These are phyloP conservation scores for Malus hybrid DNA, from an alignment of 331 rosid species.

Conservation along the genomic window DNA sequence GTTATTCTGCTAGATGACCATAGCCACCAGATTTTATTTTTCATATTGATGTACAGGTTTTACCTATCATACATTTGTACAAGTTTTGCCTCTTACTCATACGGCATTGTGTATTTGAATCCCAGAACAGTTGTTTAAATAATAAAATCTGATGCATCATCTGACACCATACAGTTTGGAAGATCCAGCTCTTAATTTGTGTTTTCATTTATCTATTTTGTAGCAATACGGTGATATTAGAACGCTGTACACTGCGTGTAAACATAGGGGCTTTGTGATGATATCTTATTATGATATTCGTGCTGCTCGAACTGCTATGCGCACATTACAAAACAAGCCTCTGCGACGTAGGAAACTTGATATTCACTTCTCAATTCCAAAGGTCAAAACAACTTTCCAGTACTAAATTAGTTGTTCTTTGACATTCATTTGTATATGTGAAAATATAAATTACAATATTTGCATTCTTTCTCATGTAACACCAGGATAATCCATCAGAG, in stretches of 20 bases:
- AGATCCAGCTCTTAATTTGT: neutral
- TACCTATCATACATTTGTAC: neutral
- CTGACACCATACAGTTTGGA: neutral
- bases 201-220: slow-evolving; percentile 6
- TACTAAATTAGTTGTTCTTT: slow-evolving; percentile 6
- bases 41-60: neutral
- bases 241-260: slow-evolving; percentile 78
- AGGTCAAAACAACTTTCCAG: slow-evolving; percentile 31
- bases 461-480: neutral
- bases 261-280: slow-evolving; percentile 89
- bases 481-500: slow-evolving; percentile 81
- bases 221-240: slow-evolving; percentile 85
- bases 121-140: neutral
- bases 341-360: slow-evolving; percentile 81
- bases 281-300: slow-evolving; percentile 87
- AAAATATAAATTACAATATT: neutral
- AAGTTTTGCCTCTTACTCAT: neutral
- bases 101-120: neutral
- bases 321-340: slow-evolving; percentile 71
- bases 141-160: neutral
- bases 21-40: neutral
- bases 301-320: slow-evolving; percentile 87
- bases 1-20: neutral
- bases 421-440: neutral
- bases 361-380: slow-evolving; percentile 85